phyloP scores from a whole-genome alignment of 768 basidiomycete genomes.

The Mycena venus region DNA sequence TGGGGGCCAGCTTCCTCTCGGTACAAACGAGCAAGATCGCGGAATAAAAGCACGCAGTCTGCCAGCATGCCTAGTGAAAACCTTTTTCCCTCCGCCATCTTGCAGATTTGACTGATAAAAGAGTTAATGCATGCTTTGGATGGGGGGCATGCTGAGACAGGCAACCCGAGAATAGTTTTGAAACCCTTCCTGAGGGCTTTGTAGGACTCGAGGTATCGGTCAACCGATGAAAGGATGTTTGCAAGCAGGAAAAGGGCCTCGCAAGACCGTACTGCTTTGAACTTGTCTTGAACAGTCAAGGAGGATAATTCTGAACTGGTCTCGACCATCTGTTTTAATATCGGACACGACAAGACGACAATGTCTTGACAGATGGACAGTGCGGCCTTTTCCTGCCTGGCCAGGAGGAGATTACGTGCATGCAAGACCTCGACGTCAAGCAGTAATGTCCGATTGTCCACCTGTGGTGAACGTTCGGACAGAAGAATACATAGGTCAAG shows the following conservation, averaged over 20 bases:
- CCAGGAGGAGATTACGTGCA: not conserved
- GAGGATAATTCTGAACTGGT: no score
- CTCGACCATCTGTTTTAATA: no score
- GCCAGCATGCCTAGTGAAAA: not conserved
- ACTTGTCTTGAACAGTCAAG: no score
- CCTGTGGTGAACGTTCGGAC: not conserved
- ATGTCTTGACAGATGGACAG: not conserved
- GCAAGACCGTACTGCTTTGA: no score
- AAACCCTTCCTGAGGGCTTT: no score
- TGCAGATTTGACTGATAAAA: slow-evolving; percentile 3
- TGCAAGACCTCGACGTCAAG: not conserved
- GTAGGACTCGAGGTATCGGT: no score
- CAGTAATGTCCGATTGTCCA: not conserved
- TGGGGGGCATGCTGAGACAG: no score
- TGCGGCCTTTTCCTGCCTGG: not conserved
- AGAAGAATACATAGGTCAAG: not conserved
- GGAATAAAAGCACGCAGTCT: not conserved
- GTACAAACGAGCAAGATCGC: not conserved
- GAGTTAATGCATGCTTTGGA: not conserved
- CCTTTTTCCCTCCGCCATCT: not conserved
- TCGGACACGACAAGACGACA: not conserved
- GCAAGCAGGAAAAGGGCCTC: no score
- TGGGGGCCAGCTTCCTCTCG: not conserved
- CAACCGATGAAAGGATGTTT: no score
- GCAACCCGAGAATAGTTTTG: no score